Base-by-base conservation (phyloP, 331 rosid species). In the Malus hybrid region DNA sequence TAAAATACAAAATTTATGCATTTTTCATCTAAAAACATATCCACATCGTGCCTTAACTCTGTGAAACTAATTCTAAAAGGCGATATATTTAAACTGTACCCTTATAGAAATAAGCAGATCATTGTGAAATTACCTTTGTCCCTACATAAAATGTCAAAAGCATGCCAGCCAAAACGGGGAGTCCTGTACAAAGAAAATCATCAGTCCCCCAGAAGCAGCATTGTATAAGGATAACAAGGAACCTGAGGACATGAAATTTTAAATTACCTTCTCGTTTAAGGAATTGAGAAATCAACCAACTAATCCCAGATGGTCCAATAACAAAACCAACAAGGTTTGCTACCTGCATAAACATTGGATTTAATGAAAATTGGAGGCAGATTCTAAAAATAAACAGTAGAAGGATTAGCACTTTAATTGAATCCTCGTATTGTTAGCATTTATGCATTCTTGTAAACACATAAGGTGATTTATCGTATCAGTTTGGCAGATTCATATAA, bases 251-350 rank as follows among this genome's bases (percentile, higher is more conserved):
- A 68, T 6, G 42, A 67, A 69, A 79, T 66, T 69, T 46, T n/a
- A 24, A 61, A 46, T 56, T 81, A 91, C 98, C 98, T 71, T 94
- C 89, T 82, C 85, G 85, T 19, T 76, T 60, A 68, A 86, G 85
- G 85, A 91, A 94, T 77, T 83, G 88, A 65, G 97, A 86, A 77
- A 73, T 75, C 83, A 94, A 79, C 91, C 90, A 90, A 81, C 84
- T 87, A 72, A 91, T 80, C 69, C 97, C 89, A 1, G 87, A 79
- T 44, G 93, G 95, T 74, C 97, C 96, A 80, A 91, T 83, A 70
- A 94, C 97, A 84, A 88, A 94, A 61, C 97, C 98, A 82, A 91
- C 93, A 64, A 94, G 90, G 85, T 94, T 94, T 62, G 95, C 97
- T 71, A 91, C 93, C 97, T 94, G 72, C 80, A 79, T 79, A 76